phyloP scores from a whole-genome alignment of 2,329 filamentous ascomycete species.

The Clonostachys sp. region DNA sequence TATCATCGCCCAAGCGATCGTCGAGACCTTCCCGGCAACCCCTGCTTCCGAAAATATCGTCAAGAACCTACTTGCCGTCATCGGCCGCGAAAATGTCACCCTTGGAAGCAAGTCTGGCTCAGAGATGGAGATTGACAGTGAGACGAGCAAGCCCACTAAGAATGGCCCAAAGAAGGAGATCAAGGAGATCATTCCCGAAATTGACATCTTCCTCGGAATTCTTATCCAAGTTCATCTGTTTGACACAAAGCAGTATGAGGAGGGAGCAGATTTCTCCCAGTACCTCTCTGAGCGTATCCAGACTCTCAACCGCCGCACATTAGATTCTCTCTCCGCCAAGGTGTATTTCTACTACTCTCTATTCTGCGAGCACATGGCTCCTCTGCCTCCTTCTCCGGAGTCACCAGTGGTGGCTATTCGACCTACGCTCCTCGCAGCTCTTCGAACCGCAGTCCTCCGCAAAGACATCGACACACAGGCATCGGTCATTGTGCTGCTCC shows the following conservation, averaged over 20 bases:
- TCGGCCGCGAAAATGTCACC: slow-evolving; percentile 62
- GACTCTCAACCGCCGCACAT: slow-evolving; percentile 82
- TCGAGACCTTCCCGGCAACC: slow-evolving; percentile 68
- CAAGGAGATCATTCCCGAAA: slow-evolving; percentile 79
- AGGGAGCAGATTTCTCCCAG: slow-evolving; percentile 79
- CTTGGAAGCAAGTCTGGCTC: slow-evolving; percentile 52
- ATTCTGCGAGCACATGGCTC: slow-evolving; percentile 87
- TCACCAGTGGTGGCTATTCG: slow-evolving; percentile 85
- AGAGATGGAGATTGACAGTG: slow-evolving; percentile 72
- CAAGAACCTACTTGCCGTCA: slow-evolving; percentile 64
- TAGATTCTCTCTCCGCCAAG: slow-evolving; percentile 90
- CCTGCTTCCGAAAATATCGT: slow-evolving; percentile 59
- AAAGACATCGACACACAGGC: slow-evolving; percentile 98
- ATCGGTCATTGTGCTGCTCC: slow-evolving; percentile 87
- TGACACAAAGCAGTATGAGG: slow-evolving; percentile 76
- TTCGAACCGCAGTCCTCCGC: slow-evolving; percentile 90
- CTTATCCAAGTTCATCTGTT: slow-evolving; percentile 83
- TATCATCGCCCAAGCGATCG: slow-evolving; percentile 75
- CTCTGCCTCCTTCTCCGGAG: slow-evolving; percentile 81
- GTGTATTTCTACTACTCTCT: slow-evolving; percentile 98
- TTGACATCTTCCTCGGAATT: slow-evolving; percentile 85
- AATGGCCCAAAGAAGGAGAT: slow-evolving; percentile 58
- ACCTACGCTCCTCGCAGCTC: slow-evolving; percentile 77
- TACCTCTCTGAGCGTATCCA: slow-evolving; percentile 82
- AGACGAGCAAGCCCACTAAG: slow-evolving; percentile 46